Conservation (phyloP, 495 filamentous ascomycete species). For the Penicillium soppii region DNA sequence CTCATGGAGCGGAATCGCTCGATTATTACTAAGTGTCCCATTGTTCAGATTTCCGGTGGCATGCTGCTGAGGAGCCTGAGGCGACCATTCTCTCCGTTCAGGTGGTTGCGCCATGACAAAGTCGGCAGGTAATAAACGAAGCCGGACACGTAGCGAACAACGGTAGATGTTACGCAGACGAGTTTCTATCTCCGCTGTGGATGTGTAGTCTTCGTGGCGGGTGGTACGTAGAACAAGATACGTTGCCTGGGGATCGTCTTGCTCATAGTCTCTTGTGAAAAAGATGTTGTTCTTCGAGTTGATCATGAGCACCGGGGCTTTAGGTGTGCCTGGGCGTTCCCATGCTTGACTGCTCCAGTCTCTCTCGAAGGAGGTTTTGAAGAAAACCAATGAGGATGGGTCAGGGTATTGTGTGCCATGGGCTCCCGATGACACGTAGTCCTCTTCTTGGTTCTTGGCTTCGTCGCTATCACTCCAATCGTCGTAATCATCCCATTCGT, state of each 20-base stretch:
- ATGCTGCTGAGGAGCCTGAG: slow-evolving; percentile 1
- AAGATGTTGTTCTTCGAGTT: slow-evolving; percentile 69
- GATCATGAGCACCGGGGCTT: slow-evolving; percentile 50
- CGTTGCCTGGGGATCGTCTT: slow-evolving; percentile 32
- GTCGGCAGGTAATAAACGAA: slow-evolving; percentile 31
- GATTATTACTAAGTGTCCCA: background rate
- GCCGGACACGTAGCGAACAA: slow-evolving; percentile 61
- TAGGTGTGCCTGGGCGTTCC: slow-evolving; percentile 47
- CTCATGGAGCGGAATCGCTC: background rate
- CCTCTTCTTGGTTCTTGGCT: slow-evolving; percentile 23
- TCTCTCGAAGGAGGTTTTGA: slow-evolving; percentile 36
- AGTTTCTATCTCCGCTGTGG: slow-evolving; percentile 66
- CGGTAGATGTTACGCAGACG: slow-evolving; percentile 51
- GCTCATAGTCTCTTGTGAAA: slow-evolving; percentile 40
- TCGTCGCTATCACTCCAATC: slow-evolving; percentile 14
- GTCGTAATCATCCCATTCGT: slow-evolving; percentile 27
- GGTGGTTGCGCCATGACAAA: slow-evolving; percentile 13
- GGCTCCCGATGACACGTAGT: slow-evolving; percentile 24
- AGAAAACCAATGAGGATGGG: slow-evolving; percentile 25
- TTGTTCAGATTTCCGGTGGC: background rate
- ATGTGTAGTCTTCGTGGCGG: slow-evolving; percentile 54
- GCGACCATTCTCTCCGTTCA: slow-evolving; percentile 1
- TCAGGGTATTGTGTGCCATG: background rate
- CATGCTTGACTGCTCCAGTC: slow-evolving; percentile 63
- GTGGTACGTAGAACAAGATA: slow-evolving; percentile 63